Conservation (phyloP, 495 filamentous ascomycete genomes). For the Neurospora hispaniola region DNA sequence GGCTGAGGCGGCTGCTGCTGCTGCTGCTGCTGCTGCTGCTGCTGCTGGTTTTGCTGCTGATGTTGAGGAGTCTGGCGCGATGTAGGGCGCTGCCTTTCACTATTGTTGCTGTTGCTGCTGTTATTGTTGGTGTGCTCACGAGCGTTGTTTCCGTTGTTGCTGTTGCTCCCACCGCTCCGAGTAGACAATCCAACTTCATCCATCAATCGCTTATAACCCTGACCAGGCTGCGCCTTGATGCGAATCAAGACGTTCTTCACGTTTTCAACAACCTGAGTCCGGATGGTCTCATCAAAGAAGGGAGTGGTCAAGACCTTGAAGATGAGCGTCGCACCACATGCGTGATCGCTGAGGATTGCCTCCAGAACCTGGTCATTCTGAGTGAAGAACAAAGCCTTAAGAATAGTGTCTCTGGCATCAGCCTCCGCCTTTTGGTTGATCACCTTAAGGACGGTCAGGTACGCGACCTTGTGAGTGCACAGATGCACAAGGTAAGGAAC, state of each 20-base stretch:
- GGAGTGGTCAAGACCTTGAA: conserved; percentile 98
- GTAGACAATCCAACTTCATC: conserved; percentile 84
- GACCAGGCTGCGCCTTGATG: conserved; percentile 84
- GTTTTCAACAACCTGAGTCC: conserved; percentile 77
- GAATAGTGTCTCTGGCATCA: conserved; percentile 83
- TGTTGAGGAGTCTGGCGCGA: conserved; percentile 8
- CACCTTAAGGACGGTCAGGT: conserved; percentile 93
- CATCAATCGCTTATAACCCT: conserved; percentile 98
- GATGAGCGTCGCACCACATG: conserved; percentile 88
- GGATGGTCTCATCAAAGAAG: conserved; percentile 90
- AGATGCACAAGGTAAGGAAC: conserved; percentile 95
- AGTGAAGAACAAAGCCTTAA: conserved; percentile 92
- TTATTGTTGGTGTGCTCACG: conserved; percentile 21
- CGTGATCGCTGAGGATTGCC: conserved; percentile 82
- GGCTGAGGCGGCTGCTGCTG: conserved; percentile 13
- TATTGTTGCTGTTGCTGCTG: conserved; percentile 32
- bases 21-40: conserved; percentile 16
- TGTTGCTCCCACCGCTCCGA: conserved; percentile 32
- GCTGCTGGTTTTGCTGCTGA: conserved; percentile 12
- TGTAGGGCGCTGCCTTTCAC: not conserved
- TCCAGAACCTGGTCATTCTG: conserved; percentile 78
- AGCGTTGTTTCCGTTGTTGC: conserved; percentile 35
- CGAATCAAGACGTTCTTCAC: conserved; percentile 80
- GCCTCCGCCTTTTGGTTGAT: conserved; percentile 96
- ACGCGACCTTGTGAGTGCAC: conserved; percentile 97